These are phyloP conservation scores for Globisporangium perplexum DNA, from an alignment of 352 stramenopile species.

Conservation along the genomic window DNA sequence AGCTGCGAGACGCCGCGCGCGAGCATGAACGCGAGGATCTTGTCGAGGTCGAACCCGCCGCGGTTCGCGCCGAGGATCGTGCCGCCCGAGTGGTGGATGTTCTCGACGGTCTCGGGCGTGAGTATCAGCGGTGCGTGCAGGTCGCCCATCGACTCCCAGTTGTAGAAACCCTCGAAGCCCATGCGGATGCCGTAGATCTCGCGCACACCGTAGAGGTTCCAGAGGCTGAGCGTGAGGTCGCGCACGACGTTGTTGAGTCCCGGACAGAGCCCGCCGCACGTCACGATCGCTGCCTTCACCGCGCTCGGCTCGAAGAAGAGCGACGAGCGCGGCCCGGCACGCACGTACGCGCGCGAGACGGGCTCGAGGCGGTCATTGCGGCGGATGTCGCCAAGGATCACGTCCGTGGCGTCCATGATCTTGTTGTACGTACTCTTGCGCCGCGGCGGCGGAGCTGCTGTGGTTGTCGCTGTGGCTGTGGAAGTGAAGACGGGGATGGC, in stretches of 20 bases:
- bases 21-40: conserved; percentile 20
- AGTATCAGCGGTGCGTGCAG: conserved; percentile 77
- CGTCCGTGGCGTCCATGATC: conserved; percentile 77
- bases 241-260: conserved; percentile 75
- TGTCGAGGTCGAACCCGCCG: conserved; percentile 1
- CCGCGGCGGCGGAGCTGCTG: conserved; percentile 15
- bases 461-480: too few species aligned
- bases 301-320: conserved; percentile 72
- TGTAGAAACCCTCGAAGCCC: conserved; percentile 79
- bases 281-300: conserved; percentile 90
- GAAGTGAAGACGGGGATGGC: too few species aligned
- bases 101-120: conserved; percentile 72
- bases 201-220: conserved; percentile 69
- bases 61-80: conserved; percentile 90
- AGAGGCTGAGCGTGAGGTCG: conserved; percentile 93
- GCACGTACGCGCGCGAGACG: conserved; percentile 72
- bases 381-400: conserved; percentile 23
- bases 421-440: conserved; percentile 85
- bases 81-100: conserved; percentile 43
- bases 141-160: conserved; percentile 72
- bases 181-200: conserved; percentile 44
- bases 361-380: conserved; percentile 58
- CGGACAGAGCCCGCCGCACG: conserved; percentile 92
- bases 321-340: conserved; percentile 55
- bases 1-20: background rate